These are phyloP conservation scores for Scutellaria galericulata DNA, from an alignment of 257 asterid species.

Conservation along the genomic window DNA sequence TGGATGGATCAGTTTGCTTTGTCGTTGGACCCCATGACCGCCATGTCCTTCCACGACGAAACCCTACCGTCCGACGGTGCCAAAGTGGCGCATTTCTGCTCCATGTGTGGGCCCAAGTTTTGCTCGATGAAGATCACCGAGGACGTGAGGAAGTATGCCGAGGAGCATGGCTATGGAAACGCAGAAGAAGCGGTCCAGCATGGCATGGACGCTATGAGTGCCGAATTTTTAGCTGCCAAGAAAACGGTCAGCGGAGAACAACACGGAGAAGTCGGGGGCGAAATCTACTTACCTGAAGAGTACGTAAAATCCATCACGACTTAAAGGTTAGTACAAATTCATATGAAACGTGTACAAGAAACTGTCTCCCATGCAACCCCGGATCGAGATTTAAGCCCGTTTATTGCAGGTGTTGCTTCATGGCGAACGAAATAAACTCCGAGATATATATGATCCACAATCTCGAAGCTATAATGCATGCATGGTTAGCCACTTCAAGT, in stretches of 20 bases:
- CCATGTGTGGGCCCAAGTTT: conserved; percentile 97
- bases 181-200: conserved; percentile 84
- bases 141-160: conserved; percentile 92
- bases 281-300: conserved; percentile 82
- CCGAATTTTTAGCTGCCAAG: conserved; percentile 79
- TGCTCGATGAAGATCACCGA: conserved; percentile 98
- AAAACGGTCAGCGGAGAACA: conserved; percentile 94
- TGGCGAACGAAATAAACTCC: conserved; percentile 26
- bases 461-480: conserved; percentile 34
- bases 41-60: conserved; percentile 93
- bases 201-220: conserved; percentile 98
- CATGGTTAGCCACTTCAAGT: conserved; percentile 38
- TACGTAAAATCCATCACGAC: conserved; percentile 42
- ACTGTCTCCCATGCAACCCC: not conserved
- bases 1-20: conserved; percentile 97
- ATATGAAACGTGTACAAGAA: not conserved
- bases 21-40: conserved; percentile 92
- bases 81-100: conserved; percentile 96
- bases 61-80: conserved; percentile 97
- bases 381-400: not conserved
- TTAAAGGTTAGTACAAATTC: conserved; percentile 35
- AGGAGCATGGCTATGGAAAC: conserved; percentile 90
- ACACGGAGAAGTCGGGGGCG: conserved; percentile 96
- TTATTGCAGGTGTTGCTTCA: conserved; percentile 37
- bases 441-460: conserved; percentile 27